Evolutionary conservation across 2,329 filamentous ascomycete species (phyloP).

Genomic region (Colletotrichum musae): DNA sequence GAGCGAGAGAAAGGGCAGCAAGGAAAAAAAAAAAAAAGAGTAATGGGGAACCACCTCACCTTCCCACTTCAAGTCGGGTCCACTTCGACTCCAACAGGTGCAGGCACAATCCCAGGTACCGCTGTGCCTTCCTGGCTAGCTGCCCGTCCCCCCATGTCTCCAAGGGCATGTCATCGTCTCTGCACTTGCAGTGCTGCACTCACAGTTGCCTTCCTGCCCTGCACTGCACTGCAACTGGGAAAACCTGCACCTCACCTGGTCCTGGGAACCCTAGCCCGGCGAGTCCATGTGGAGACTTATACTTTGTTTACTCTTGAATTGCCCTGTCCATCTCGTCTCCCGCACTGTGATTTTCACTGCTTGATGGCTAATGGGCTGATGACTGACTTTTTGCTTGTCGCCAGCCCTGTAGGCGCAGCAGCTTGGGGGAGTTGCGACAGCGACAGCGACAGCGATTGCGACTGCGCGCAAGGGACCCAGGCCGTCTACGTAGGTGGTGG

Average conservation of each 20-base stretch:
- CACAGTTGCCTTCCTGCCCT: neutral
- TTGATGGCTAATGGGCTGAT: too few species aligned
- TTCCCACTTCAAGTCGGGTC: slow-evolving; percentile 24
- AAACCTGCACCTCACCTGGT: slow-evolving; percentile 39
- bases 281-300: slow-evolving; percentile 35
- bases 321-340: slow-evolving; percentile 1
- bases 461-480: slow-evolving; percentile 21
- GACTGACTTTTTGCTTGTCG: too few species aligned
- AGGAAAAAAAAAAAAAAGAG: slow-evolving; percentile 10
- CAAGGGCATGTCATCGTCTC: slow-evolving; percentile 11
- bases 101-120: slow-evolving; percentile 17
- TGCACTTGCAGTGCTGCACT: neutral
- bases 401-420: too few species aligned
- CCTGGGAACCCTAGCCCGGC: slow-evolving; percentile 35
- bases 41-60: slow-evolving; percentile 17
- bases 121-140: slow-evolving; percentile 22
- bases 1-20: neutral
- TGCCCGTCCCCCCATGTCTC: slow-evolving; percentile 26
- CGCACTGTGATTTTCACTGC: slow-evolving; percentile 35
- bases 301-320: slow-evolving; percentile 41
- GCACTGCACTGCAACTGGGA: slow-evolving; percentile 16
- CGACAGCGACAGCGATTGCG: neutral
- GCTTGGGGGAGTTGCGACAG: neutral
- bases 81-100: slow-evolving; percentile 25
- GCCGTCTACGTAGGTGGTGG: slow-evolving; percentile 16